phyloP scores from a whole-genome alignment of 2,329 filamentous ascomycete genomes.

The Epichloe aotearoae region DNA sequence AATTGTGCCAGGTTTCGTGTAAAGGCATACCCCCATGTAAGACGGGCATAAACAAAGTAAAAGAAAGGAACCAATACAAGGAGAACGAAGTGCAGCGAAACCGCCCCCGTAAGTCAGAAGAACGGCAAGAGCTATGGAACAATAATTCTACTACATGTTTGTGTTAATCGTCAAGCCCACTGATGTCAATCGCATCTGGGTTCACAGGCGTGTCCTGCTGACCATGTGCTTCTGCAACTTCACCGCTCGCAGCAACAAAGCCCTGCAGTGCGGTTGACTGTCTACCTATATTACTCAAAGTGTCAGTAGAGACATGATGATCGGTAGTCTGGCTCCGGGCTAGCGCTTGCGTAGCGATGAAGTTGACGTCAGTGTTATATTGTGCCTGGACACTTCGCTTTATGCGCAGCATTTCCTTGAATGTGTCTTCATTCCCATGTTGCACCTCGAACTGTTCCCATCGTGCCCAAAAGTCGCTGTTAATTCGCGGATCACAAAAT shows the following conservation, averaged over 20 bases:
- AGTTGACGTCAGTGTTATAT: slow-evolving; percentile 98
- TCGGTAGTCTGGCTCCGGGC: slow-evolving; percentile 61
- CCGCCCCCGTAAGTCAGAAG: not conserved
- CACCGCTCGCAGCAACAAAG: slow-evolving; percentile 78
- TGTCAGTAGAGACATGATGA: slow-evolving; percentile 45
- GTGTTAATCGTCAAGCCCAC: slow-evolving; percentile 50
- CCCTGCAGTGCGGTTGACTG: slow-evolving; percentile 80
- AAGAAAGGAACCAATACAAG: slow-evolving; percentile 5
- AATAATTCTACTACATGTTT: not conserved
- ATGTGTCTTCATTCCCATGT: slow-evolving; percentile 97
- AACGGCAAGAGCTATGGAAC: not conserved
- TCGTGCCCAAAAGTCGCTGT: slow-evolving; percentile 82
- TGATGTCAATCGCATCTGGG: slow-evolving; percentile 74
- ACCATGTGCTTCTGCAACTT: slow-evolving; percentile 41
- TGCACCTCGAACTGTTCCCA: slow-evolving; percentile 97
- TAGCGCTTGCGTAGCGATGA: slow-evolving; percentile 90
- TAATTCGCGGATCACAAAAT: slow-evolving; percentile 90
- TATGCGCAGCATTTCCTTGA: slow-evolving; percentile 97
- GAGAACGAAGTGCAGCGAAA: not conserved
- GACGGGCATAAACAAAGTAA: too few relatives aligned
- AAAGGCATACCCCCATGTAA: too few relatives aligned
- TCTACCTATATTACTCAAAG: slow-evolving; percentile 79
- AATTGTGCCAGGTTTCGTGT: too few relatives aligned
- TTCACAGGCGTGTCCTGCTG: slow-evolving; percentile 42
- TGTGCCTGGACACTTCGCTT: slow-evolving; percentile 95